phyloP scores from a whole-genome alignment of 805 yeast genomes.

The Saturnispora galanensis region DNA sequence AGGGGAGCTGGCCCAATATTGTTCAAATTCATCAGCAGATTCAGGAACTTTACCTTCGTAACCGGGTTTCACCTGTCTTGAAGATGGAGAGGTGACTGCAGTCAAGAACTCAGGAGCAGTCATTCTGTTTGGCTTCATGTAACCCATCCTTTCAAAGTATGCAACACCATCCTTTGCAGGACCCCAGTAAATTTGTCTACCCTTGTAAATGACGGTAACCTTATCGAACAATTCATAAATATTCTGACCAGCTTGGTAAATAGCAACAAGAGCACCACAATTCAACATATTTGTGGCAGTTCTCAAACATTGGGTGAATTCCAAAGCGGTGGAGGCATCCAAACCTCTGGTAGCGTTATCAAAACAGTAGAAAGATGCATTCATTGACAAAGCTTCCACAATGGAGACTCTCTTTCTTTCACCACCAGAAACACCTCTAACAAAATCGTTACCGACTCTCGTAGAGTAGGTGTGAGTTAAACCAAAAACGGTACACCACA shows the following conservation, averaged over 20 bases:
- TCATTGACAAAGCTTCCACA: slow-evolving; percentile 50
- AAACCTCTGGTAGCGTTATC: slow-evolving; percentile 66
- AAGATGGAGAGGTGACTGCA: slow-evolving; percentile 56
- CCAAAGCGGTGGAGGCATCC: slow-evolving; percentile 63
- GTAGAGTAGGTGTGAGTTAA: slow-evolving; percentile 50
- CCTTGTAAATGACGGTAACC: slow-evolving; percentile 49
- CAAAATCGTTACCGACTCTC: slow-evolving; percentile 55
- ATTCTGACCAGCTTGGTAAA: slow-evolving; percentile 60
- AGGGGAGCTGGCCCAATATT: slow-evolving; percentile 49
- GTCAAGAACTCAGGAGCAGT: slow-evolving; percentile 62
- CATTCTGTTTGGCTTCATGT: slow-evolving; percentile 50
- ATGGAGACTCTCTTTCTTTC: slow-evolving; percentile 64
- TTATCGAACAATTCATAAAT: slow-evolving; percentile 53
- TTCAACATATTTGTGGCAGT: slow-evolving; percentile 47
- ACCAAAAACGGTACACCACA: slow-evolving; percentile 49
- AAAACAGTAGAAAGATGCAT: slow-evolving; percentile 49
- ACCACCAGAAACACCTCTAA: slow-evolving; percentile 65
- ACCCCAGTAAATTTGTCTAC: slow-evolving; percentile 55
- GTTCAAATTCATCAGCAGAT: slow-evolving; percentile 48
- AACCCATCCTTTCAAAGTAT: slow-evolving; percentile 53
- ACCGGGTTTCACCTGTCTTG: slow-evolving; percentile 40
- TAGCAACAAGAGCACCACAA: slow-evolving; percentile 52
- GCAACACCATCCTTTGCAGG: slow-evolving; percentile 41
- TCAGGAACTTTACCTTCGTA: slow-evolving; percentile 43
- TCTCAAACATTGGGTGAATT: slow-evolving; percentile 50